Evolutionary conservation across 305 asterid species (phyloP), one percentile per base, ranked within the genome.

Genomic region (Plantago coronopus): DNA sequence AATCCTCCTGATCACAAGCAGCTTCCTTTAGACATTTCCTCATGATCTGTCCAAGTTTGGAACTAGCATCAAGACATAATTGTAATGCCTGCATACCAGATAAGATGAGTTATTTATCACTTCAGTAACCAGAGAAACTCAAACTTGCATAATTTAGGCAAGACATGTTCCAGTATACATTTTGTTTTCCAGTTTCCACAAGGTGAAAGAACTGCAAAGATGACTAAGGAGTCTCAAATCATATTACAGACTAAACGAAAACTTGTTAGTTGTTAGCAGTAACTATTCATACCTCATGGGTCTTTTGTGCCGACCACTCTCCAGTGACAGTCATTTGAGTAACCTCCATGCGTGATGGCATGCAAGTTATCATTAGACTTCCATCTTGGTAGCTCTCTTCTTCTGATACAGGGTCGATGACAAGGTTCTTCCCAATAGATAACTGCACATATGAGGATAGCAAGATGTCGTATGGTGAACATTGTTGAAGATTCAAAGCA

Each of bases 261-360:
- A 53, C 16, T 53, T 12, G 17, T 6, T 23, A 53, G n/a, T n/a
- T n/a, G n/a, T n/a, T n/a, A 1, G 40, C 38, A 53, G 40, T 23
- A 16, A 5, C 42, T 64, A 54, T 54, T 27, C 66, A 25, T 75
- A 86, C 95, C 90, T 87, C 95, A 6, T 81, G 71, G 57, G 79
- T 76, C 80, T 77, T 85, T 23, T 90, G 54, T n/a, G 88, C 79
- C n/a, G 95, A 77, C 95, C 95, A 87, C 53, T 83, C 95, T 72
- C 95, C 95, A 0, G 91, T 79, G 65, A 84, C 63, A 57, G 81
- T 74, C 89, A 84, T 73, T 73, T 87, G 95, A 13, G 95, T 87
- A 31, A 84, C 81, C 78, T 87, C 91, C 48, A 84, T 80, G 19
- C 88, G 91, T 1, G 89, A 84, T 45, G 95, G 90, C 85, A 84